Evolutionary conservation across 2,329 filamentous ascomycete genomes (phyloP).

Genomic region (Fusarium piperis): DNA sequence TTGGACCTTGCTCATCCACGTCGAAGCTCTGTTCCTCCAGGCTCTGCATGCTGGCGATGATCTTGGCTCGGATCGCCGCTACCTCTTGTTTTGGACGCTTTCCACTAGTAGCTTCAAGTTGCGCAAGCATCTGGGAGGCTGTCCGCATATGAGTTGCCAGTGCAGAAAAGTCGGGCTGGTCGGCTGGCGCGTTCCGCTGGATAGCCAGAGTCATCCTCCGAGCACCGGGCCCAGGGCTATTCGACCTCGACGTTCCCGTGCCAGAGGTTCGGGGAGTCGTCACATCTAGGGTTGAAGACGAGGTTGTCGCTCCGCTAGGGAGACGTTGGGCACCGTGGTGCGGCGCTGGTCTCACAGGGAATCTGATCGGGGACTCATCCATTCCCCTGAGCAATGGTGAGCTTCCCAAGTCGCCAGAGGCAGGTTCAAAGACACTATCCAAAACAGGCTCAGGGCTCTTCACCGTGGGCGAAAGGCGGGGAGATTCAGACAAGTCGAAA

Average conservation of each 20-base stretch:
- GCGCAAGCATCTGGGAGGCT: conserved; percentile 86
- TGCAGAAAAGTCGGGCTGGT: conserved; percentile 84
- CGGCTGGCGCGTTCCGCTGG: conserved; percentile 64
- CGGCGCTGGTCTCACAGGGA: conserved; percentile 42
- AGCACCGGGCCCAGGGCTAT: conserved; percentile 66
- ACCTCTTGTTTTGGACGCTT: conserved; percentile 84
- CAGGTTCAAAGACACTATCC: conserved; percentile 87
- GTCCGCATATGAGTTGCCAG: conserved; percentile 89
- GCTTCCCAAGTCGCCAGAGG: conserved; percentile 79
- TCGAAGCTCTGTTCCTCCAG: conserved; percentile 88
- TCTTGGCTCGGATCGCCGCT: conserved; percentile 84
- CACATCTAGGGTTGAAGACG: conserved; percentile 68
- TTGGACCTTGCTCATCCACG: conserved; percentile 76
- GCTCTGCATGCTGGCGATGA: conserved; percentile 90
- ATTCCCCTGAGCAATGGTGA: conserved; percentile 73
- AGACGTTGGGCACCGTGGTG: conserved; percentile 59
- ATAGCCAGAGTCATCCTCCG: conserved; percentile 69
- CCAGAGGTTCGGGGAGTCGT: conserved; percentile 76
- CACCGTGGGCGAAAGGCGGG: conserved; percentile 57
- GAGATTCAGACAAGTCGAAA: conserved; percentile 74
- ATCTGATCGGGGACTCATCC: conserved; percentile 56
- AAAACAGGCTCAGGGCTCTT: conserved; percentile 56
- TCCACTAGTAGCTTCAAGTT: conserved; percentile 81
- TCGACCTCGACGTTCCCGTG: conserved; percentile 73
- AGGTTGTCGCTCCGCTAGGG: conserved; percentile 69